These are phyloP conservation scores for Hippophae rhamnoides DNA, from an alignment of 306 rosid genomes.

Conservation along the genomic window DNA sequence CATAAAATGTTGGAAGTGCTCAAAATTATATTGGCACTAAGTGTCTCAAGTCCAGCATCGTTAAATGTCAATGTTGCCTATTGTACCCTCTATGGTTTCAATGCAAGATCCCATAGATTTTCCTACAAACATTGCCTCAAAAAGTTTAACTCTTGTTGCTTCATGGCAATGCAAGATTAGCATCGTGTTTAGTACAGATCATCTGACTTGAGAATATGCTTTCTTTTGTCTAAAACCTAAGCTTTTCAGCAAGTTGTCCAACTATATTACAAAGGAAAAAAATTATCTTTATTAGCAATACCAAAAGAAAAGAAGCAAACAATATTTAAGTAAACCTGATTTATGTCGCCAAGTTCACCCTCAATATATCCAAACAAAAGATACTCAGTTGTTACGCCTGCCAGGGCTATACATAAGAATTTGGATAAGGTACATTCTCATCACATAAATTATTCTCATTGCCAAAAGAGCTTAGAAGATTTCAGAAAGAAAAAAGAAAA, in stretches of 20 bases:
- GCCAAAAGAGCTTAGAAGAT: slow-evolving; percentile 8
- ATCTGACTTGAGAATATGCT: slow-evolving; percentile 80
- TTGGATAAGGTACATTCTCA: no score
- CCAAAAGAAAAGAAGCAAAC: no score
- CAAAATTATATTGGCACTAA: background rate
- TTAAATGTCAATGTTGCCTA: slow-evolving; percentile 41
- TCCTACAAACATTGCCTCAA: slow-evolving; percentile 60
- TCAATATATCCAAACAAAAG: no score
- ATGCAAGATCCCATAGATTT: slow-evolving; percentile 75
- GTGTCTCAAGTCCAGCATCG: background rate
- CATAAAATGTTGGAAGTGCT: no score
- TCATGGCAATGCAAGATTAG: slow-evolving; percentile 67
- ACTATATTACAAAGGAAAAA: no score
- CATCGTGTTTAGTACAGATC: slow-evolving; percentile 71
- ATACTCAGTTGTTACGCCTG: no score
- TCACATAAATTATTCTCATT: background rate
- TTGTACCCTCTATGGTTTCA: slow-evolving; percentile 49
- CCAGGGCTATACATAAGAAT: no score
- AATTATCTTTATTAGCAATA: no score
- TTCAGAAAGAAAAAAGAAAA: background rate
- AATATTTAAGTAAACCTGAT: no score
- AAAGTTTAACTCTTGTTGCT: slow-evolving; percentile 57
- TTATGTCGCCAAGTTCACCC: no score
- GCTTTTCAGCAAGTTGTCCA: slow-evolving; percentile 11
- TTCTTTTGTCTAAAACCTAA: slow-evolving; percentile 90